phyloP scores from a whole-genome alignment of 768 basidiomycete species.

The Galerina sulciceps region DNA sequence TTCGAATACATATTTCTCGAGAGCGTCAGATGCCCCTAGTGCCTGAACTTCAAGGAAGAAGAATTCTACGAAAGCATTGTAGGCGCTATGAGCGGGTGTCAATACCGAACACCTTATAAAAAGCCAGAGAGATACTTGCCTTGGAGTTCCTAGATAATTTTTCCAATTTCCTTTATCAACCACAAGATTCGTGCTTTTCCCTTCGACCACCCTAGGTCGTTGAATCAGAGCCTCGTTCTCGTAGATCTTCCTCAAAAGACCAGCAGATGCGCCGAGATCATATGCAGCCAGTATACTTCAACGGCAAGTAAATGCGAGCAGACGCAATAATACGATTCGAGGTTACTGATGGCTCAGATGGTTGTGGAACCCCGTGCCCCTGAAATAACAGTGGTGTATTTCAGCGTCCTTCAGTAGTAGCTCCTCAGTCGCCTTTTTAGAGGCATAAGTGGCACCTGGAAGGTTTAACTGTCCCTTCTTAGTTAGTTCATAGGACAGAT shows the following conservation, averaged over 20 bases:
- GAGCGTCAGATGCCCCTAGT: conserved; percentile 39
- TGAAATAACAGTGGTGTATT: conserved; percentile 55
- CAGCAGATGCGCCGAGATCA: conserved; percentile 54
- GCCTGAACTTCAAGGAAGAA: conserved; percentile 43
- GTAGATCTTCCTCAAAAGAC: conserved; percentile 52
- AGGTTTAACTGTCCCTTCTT: conserved; percentile 47
- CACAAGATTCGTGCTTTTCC: conserved; percentile 34
- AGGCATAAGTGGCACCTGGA: conserved; percentile 47
- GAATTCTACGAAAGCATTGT: conserved; percentile 40
- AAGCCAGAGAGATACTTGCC: conserved; percentile 32
- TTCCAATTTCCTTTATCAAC: conserved; percentile 52
- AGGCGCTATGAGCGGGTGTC: conserved; percentile 32
- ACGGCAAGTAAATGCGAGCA: not conserved
- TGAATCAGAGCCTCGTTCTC: conserved; percentile 41
- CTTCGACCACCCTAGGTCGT: conserved; percentile 41
- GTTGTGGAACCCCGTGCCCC: conserved; percentile 49
- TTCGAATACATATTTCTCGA: conserved; percentile 55
- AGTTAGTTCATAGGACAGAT: conserved; percentile 25
- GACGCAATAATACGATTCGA: not conserved
- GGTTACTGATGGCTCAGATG: conserved; percentile 61
- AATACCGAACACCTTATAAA: not conserved
- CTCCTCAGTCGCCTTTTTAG: conserved; percentile 45
- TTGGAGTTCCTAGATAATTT: conserved; percentile 50
- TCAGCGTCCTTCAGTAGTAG: conserved; percentile 53
- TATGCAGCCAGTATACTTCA: conserved; percentile 59